Conservation (phyloP, 1,139 yeast species). For the Nakaseomyces uthaithaninus region DNA sequence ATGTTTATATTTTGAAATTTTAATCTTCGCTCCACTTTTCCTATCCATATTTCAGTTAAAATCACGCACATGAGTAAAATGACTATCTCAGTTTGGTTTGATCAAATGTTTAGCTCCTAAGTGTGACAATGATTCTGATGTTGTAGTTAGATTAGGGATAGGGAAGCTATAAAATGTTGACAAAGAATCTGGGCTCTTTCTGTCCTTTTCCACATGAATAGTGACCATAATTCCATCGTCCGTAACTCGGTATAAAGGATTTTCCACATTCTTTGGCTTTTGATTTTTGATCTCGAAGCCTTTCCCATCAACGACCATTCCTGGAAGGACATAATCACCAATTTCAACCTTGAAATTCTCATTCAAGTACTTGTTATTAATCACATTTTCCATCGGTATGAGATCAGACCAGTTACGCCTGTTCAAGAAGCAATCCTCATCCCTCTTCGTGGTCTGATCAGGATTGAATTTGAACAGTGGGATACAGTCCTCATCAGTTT, state of each 20-base stretch:
- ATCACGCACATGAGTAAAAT: too few relatives aligned
- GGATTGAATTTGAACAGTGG: constrained; percentile 60
- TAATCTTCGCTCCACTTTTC: too few relatives aligned
- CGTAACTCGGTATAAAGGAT: constrained; percentile 42
- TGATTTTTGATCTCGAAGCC: constrained; percentile 13
- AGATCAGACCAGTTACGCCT: constrained; percentile 69
- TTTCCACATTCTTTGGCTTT: constrained; percentile 17
- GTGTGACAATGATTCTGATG: constrained; percentile 16
- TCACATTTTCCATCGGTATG: constrained; percentile 37
- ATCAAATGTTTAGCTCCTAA: constrained; percentile 19
- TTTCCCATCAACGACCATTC: constrained; percentile 16
- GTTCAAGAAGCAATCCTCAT: constrained; percentile 57
- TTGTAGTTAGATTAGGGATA: constrained; percentile 48
- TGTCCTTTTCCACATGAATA: constrained; percentile 63
- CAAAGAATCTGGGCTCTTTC: constrained; percentile 41
- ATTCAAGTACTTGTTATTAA: constrained; percentile 20
- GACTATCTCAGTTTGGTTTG: neutral
- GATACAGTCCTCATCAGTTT: constrained; percentile 73
- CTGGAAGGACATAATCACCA: constrained; percentile 32
- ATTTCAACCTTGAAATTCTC: constrained; percentile 21
- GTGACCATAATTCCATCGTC: constrained; percentile 58
- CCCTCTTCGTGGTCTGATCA: constrained; percentile 44
- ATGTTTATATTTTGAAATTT: too few relatives aligned
- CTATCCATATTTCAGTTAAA: too few relatives aligned
- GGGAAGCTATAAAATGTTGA: constrained; percentile 61